phyloP scores from a whole-genome alignment of 73 alveolate genomes.

The Tetrahymena malaccensis region DNA sequence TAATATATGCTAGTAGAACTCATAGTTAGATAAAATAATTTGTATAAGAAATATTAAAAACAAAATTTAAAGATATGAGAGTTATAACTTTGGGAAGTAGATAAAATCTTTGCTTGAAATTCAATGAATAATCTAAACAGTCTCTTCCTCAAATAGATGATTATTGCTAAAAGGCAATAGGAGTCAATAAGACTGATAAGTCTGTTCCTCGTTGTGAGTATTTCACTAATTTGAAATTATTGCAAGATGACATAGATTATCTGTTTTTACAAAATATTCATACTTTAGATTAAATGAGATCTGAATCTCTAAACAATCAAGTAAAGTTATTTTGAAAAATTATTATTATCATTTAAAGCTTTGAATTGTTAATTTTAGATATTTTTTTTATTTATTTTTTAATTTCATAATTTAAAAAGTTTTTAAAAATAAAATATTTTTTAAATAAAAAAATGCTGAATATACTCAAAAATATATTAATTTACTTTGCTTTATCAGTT shows the following conservation, averaged over 20 bases:
- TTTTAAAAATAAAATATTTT: too few relatives aligned
- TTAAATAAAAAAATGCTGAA: too few relatives aligned
- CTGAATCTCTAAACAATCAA: neutral
- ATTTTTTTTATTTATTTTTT: too few relatives aligned
- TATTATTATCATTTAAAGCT: too few relatives aligned
- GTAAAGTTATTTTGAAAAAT: too few relatives aligned
- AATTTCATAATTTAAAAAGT: too few relatives aligned
- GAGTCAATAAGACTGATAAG: neutral
- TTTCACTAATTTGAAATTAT: neutral
- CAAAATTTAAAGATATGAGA: neutral
- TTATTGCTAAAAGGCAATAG: neutral
- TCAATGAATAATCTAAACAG: neutral
- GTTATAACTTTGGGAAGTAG: neutral
- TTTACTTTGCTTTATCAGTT: too few relatives aligned
- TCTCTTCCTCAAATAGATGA: neutral
- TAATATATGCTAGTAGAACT: constrained; percentile 28
- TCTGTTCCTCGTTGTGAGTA: neutral
- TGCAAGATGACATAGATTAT: neutral
- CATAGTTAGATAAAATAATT: constrained; percentile 4
- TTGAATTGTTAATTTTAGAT: too few relatives aligned
- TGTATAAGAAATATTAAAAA: neutral
- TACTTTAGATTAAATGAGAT: neutral
- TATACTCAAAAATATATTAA: too few relatives aligned
- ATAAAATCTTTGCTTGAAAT: neutral
- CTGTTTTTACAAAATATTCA: neutral